Conservation (phyloP, 805 yeast genomes). For the Torulaspora indica region DNA sequence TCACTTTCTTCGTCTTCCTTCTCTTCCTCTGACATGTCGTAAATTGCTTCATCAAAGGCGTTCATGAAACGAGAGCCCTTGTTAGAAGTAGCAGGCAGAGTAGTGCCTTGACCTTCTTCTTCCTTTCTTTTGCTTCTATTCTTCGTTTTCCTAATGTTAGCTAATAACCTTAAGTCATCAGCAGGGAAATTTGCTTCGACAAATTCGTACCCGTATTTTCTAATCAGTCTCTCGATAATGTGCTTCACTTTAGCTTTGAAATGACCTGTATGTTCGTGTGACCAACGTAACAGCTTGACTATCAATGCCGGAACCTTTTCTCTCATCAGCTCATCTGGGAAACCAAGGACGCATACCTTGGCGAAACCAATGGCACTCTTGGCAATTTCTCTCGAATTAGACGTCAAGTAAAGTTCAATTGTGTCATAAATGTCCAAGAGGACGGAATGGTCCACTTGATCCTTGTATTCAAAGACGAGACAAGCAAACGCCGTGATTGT, state of each 20-base stretch:
- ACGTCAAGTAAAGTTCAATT: slow-evolving; percentile 83
- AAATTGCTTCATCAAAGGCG: slow-evolving; percentile 88
- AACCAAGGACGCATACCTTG: slow-evolving; percentile 76
- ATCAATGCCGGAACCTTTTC: slow-evolving; percentile 63
- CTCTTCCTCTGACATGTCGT: slow-evolving; percentile 65
- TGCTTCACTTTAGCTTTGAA: slow-evolving; percentile 92
- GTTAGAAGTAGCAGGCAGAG: slow-evolving; percentile 22
- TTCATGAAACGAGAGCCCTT: slow-evolving; percentile 59
- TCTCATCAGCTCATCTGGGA: slow-evolving; percentile 72
- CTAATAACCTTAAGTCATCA: slow-evolving; percentile 75
- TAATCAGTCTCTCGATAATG: slow-evolving; percentile 81
- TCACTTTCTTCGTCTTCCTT: slow-evolving; percentile 47
- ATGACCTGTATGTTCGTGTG: slow-evolving; percentile 93
- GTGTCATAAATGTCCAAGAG: slow-evolving; percentile 76
- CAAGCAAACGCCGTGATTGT: slow-evolving; percentile 86
- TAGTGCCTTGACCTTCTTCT: slow-evolving; percentile 31
- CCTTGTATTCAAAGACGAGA: slow-evolving; percentile 78
- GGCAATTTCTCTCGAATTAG: slow-evolving; percentile 88
- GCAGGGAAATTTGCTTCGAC: slow-evolving; percentile 84
- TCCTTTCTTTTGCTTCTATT: slow-evolving; percentile 77
- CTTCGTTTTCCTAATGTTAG: slow-evolving; percentile 79
- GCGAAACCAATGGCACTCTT: slow-evolving; percentile 92
- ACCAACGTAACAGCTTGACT: slow-evolving; percentile 78
- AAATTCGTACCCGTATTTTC: slow-evolving; percentile 87
- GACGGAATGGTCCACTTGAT: slow-evolving; percentile 52